Conservation (phyloP, 352 stramenopile species). For the Thalassiosira exigua region DNA sequence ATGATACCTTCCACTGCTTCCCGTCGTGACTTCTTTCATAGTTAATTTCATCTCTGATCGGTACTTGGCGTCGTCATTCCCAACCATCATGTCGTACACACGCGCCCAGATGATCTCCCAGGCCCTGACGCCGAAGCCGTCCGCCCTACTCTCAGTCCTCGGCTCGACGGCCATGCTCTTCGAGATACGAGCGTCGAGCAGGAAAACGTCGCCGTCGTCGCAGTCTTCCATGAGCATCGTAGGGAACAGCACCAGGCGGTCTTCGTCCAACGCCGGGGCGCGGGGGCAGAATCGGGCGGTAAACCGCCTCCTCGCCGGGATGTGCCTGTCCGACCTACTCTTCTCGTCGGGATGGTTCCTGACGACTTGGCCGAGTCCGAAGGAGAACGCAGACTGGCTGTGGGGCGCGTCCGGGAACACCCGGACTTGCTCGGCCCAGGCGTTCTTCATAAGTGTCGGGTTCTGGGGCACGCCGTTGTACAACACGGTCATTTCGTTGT, state of each 20-base stretch:
- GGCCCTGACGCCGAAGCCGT: conserved; percentile 7
- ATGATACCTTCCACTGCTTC: too few species aligned
- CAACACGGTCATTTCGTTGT: conserved; percentile 45
- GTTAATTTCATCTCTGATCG: too few species aligned
- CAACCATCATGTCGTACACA: conserved; percentile 8
- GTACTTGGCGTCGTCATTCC: too few species aligned
- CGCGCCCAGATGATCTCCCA: conserved; percentile 1
- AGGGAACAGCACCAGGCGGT: background rate
- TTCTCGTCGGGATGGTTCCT: conserved; percentile 1
- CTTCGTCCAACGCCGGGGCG: background rate
- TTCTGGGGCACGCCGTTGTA: conserved; percentile 49
- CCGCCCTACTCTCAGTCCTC: conserved; percentile 11
- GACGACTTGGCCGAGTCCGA: conserved; percentile 51
- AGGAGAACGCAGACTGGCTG: conserved; percentile 48
- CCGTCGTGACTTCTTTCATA: too few species aligned
- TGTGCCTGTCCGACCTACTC: conserved; percentile 3
- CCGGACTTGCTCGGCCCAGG: conserved; percentile 55
- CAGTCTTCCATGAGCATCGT: background rate
- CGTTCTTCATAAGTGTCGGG: conserved; percentile 56
- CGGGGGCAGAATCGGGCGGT: background rate
- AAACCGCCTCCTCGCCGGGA: conserved; percentile 5
- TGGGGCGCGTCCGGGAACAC: conserved; percentile 41
- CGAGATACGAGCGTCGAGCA: conserved; percentile 6
- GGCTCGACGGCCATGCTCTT: conserved; percentile 8
- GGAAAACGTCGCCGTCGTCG: background rate